Percentiles rank a stretch among this genome's conserved stretches.
Conservation (phyloP, 1,284 basidiomycete genomes). For the Microbotryum silenes-acaulis region DNA sequence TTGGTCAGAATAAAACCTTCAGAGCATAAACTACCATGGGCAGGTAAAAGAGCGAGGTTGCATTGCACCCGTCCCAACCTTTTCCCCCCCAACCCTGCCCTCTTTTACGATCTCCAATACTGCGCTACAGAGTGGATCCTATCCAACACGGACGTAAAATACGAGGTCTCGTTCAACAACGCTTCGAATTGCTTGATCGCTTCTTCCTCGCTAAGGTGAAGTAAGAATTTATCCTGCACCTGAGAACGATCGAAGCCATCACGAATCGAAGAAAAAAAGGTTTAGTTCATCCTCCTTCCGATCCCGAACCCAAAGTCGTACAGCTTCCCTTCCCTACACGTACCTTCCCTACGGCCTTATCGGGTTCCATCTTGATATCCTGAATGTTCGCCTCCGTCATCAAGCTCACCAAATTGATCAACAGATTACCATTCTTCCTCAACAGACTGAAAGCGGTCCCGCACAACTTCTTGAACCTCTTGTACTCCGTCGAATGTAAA, state of each 20-base stretch:
- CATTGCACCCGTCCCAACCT: too few relatives aligned
- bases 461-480: conserved; percentile 89
- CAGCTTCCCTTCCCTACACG: conserved; percentile 8
- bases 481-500: conserved; percentile 80
- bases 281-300: too few relatives aligned
- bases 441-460: conserved; percentile 94
- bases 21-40: too few relatives aligned
- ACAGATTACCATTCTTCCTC: conserved; percentile 94
- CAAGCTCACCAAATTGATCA: conserved; percentile 88
- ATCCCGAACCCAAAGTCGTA: not conserved
- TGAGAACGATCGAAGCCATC: conserved; percentile 44
- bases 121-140: conserved; percentile 57
- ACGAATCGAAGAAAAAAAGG: too few relatives aligned
- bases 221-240: conserved; percentile 92
- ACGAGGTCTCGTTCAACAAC: conserved; percentile 87
- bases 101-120: conserved; percentile 28
- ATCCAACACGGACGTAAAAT: conserved; percentile 86
- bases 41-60: too few relatives aligned
- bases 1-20: too few relatives aligned
- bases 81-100: too few relatives aligned
- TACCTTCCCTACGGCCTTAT: conserved; percentile 53
- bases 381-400: conserved; percentile 99
- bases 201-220: conserved; percentile 88
- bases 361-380: conserved; percentile 75
- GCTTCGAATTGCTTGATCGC: conserved; percentile 95